Base-by-base conservation (phyloP, 1,284 basidiomycete species). In the Pseudozyma tsukubaensis region DNA sequence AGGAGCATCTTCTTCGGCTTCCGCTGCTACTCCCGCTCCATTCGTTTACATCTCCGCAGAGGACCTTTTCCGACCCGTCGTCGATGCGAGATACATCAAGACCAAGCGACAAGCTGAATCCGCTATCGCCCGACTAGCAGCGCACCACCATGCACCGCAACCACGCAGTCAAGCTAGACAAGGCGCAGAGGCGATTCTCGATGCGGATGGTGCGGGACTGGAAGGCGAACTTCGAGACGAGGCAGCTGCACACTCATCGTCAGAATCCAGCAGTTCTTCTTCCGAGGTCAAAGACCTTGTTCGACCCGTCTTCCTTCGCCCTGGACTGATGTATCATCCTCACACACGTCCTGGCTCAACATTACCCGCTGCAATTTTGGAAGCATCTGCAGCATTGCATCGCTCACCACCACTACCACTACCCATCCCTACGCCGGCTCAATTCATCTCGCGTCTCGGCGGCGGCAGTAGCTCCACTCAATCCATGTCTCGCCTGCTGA, bases 21-120 rank as follows among this genome's bases (percentile, higher is more conserved):
- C 55, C 1, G 2, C 4, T 12, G 32, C 50, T 8, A 48, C n/a
- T n/a, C 72, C 66, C 3, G 67, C 72, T 29, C 89, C 93, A 6
- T 98, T 99, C 85, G 88, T 97, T 45, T 98, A 92, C 86, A 88
- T 99, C 68, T 99, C 96, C 36, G 95, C 96, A 5, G 95, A 95
- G 78, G 94, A 97, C 81, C 89, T 95, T 45, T 94, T 91, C 86
- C 89, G 93, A 29, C 96, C 96, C 1, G 82, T 96, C 72, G 89
- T 98, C 36, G 90, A 94, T 24, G 87, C 89, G 0, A 87, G 92
- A 43, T 98, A 98, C 86, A 93, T 97, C 75, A 87, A 90, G 79
- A 92, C 92, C 5, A 98, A 99, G 86, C 90, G 94, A 19, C 90
- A 95, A 81, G 94, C 96, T 16, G 95, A 97, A 81, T 84, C 86